Conservation (phyloP, 2,329 filamentous ascomycete genomes). For the Mycocentrospora acerina region DNA sequence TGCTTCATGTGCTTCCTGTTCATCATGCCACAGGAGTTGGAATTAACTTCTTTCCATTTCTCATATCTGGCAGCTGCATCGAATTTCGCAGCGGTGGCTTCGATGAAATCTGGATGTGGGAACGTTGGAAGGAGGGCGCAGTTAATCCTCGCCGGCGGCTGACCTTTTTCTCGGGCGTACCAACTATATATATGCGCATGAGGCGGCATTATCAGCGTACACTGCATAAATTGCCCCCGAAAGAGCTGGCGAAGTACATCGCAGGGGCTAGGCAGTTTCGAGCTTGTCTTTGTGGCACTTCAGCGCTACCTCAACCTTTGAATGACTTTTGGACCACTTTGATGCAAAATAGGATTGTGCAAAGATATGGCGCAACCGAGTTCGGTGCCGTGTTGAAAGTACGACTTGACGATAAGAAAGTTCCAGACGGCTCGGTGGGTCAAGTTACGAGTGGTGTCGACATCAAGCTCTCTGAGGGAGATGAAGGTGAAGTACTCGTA, state of each 20-base stretch:
- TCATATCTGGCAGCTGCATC: constrained; percentile 34
- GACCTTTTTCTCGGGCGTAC: constrained; percentile 41
- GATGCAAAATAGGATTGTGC: constrained; percentile 46
- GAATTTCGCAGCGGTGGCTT: constrained; percentile 41
- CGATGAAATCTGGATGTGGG: constrained; percentile 40
- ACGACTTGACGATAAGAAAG: constrained; percentile 32
- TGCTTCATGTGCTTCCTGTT: constrained; percentile 39
- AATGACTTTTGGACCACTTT: constrained; percentile 54
- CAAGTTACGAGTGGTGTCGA: constrained; percentile 43
- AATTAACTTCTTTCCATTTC: constrained; percentile 40
- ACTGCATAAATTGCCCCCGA: constrained; percentile 31
- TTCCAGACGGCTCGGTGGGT: constrained; percentile 38
- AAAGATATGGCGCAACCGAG: constrained; percentile 49
- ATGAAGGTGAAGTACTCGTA: constrained; percentile 52
- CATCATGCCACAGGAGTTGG: constrained; percentile 41
- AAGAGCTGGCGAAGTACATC: constrained; percentile 43
- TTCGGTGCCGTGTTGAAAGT: constrained; percentile 49
- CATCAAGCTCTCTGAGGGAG: constrained; percentile 45
- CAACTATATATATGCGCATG: constrained; percentile 43
- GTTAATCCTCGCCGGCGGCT: constrained; percentile 21
- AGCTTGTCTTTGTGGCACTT: constrained; percentile 50
- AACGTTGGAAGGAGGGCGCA: constrained; percentile 35
- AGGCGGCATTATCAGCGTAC: constrained; percentile 38
- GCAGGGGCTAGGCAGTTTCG: constrained; percentile 46
- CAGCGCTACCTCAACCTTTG: constrained; percentile 52